Evolutionary conservation across 176 grass and related monocot genomes (phyloP), one percentile per base, ranked within the genome.

Genomic region (Elaeis guineensis): DNA sequence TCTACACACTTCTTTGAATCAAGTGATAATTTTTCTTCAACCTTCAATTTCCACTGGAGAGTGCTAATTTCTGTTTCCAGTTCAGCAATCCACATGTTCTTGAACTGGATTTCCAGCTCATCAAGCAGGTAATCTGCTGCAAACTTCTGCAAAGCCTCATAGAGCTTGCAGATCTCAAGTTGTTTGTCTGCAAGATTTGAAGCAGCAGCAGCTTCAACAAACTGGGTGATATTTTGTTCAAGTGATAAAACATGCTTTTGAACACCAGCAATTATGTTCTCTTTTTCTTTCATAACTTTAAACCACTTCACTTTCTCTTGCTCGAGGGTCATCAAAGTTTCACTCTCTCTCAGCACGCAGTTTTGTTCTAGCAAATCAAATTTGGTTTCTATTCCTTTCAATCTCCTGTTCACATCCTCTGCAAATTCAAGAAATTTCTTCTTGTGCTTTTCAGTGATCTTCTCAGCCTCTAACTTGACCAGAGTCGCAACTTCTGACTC

Each of bases 301-400:
- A 73, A 79, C 82, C 76, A 85, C 78, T 79, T 77, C 39, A 64
- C 55, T 73, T 76, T 80, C 60, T 85, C 87, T 70, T 82, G 71
- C 63, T 86, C 82, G 44, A 90, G 76, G 52, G 59, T 71, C 21
- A 64, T 66, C 75, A 73, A 79, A 20, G 77, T 54, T 59, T 72
- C 79, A 29, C 69, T 64, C 67, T 79, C 69, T 54, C 69, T 79
- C 8, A 55, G 24, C 35, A 50, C 30, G 20, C 66, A 85, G 17
- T 85, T 76, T 51, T 85, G 82, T 70, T 86, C 75, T 54, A 79
- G 60, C 15, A 62, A 70, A 74, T 35, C 32, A 4, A 85, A 55
- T 74, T 68, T 82, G 59, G 51, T 73, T 65, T 82, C 61, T 14
- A 86, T 66, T 24, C 78, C 78, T 69, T 71, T 52, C 52, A 78